phyloP scores from a whole-genome alignment of 164 flowering plant genomes.

The Vitis riparia region DNA sequence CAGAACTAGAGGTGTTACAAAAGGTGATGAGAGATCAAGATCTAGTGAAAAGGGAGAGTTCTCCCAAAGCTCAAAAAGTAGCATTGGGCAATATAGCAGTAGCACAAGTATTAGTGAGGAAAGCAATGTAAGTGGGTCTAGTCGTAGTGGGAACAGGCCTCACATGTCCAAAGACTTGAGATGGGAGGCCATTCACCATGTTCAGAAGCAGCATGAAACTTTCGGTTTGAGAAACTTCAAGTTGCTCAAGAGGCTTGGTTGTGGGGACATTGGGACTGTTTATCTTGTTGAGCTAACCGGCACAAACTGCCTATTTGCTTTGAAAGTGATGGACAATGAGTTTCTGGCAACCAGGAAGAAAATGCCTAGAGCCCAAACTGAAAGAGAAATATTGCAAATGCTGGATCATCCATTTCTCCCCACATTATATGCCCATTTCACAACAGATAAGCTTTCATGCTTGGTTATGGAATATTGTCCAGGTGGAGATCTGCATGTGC shows the following conservation, averaged over 20 bases:
- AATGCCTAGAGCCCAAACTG: constrained; percentile 70
- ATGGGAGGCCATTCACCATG: constrained; percentile 68
- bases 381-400: constrained; percentile 73
- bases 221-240: constrained; percentile 65
- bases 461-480: constrained; percentile 93
- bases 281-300: constrained; percentile 77
- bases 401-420: constrained; percentile 96
- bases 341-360: constrained; percentile 63
- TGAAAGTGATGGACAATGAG: constrained; percentile 85
- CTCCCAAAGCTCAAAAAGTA: constrained; percentile 89
- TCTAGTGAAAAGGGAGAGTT: constrained; percentile 63
- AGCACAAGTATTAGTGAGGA: constrained; percentile 78
- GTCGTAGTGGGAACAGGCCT: constrained; percentile 63
- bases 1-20: constrained; percentile 21
- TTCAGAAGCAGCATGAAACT: constrained; percentile 57
- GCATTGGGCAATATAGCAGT: constrained; percentile 69
- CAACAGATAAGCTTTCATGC: constrained; percentile 65
- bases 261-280: constrained; percentile 89
- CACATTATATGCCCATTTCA: constrained; percentile 70
- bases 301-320: constrained; percentile 69
- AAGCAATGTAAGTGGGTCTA: constrained; percentile 60
- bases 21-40: constrained; percentile 42
- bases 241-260: constrained; percentile 73
- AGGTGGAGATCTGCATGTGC: constrained; percentile 86
- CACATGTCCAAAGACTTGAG: constrained; percentile 89